phyloP scores from a whole-genome alignment of 2,329 filamentous ascomycete genomes.

The Beauveria sp. region DNA sequence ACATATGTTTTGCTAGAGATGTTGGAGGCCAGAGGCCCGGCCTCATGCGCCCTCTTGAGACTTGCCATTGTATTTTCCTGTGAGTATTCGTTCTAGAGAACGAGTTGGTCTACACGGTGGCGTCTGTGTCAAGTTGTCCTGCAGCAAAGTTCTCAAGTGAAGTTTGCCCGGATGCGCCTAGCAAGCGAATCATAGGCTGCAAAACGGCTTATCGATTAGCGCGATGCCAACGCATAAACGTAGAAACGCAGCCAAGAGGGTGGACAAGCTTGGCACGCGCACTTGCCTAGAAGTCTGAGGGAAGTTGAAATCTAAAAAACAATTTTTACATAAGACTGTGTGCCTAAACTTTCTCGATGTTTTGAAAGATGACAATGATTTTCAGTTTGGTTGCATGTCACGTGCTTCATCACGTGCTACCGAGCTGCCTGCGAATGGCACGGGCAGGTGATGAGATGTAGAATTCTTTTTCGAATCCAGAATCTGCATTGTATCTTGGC shows the following conservation, averaged over 20 bases:
- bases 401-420: not conserved
- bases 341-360: not conserved
- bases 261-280: not conserved
- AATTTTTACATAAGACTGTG: not conserved
- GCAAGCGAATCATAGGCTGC: constrained; percentile 16
- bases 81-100: not conserved
- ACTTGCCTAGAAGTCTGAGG: not conserved
- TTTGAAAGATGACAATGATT: not conserved
- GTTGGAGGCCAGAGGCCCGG: constrained; percentile 54
- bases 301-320: not conserved
- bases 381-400: not conserved
- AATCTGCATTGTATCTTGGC: too few relatives aligned
- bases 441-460: too few relatives aligned
- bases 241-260: not conserved
- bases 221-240: constrained; percentile 7
- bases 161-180: constrained; percentile 9
- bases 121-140: not conserved
- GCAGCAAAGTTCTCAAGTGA: constrained; percentile 3
- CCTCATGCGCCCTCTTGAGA: constrained; percentile 50
- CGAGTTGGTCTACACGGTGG: not conserved
- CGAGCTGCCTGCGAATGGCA: too few relatives aligned
- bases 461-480: too few relatives aligned
- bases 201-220: constrained; percentile 24
- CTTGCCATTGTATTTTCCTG: constrained; percentile 47
- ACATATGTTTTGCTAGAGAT: constrained; percentile 96